Conservation (phyloP, 257 asterid genomes). For the Echium plantagineum region DNA sequence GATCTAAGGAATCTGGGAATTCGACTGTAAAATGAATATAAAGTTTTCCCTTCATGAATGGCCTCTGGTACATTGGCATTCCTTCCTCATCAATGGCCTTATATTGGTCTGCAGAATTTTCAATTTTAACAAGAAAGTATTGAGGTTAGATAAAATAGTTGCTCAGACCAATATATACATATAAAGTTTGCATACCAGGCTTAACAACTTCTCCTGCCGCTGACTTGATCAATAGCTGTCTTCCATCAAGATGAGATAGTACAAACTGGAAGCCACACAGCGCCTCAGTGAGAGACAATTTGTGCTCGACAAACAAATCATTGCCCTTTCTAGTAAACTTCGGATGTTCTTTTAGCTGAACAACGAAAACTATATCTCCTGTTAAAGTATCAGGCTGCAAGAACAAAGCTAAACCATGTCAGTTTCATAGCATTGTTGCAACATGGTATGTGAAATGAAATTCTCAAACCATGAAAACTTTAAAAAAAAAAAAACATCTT, state of each 20-base stretch:
- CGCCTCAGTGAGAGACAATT: constrained; percentile 6
- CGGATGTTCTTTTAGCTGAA: neutral
- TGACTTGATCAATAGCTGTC: constrained; percentile 5
- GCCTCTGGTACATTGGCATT: neutral
- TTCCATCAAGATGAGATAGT: constrained; percentile 7
- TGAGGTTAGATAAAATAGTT: neutral
- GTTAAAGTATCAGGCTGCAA: neutral
- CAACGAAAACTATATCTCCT: neutral
- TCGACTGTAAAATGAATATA: neutral
- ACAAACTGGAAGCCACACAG: constrained; percentile 7
- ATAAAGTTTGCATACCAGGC: neutral
- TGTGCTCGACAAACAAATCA: constrained; percentile 4
- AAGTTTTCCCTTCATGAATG: neutral
- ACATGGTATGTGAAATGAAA: too few species aligned
- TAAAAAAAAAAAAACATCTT: neutral
- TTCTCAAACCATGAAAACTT: neutral
- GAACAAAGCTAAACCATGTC: neutral
- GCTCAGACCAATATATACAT: neutral
- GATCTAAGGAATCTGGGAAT: neutral
- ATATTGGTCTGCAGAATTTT: neutral
- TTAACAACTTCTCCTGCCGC: constrained; percentile 4
- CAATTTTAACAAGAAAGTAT: neutral
- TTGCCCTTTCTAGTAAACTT: neutral
- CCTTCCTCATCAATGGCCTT: neutral
- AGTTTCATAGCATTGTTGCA: neutral